Evolutionary conservation across 1,139 yeast species (phyloP).

Genomic region (Keqinozyma sinolaborantium): DNA sequence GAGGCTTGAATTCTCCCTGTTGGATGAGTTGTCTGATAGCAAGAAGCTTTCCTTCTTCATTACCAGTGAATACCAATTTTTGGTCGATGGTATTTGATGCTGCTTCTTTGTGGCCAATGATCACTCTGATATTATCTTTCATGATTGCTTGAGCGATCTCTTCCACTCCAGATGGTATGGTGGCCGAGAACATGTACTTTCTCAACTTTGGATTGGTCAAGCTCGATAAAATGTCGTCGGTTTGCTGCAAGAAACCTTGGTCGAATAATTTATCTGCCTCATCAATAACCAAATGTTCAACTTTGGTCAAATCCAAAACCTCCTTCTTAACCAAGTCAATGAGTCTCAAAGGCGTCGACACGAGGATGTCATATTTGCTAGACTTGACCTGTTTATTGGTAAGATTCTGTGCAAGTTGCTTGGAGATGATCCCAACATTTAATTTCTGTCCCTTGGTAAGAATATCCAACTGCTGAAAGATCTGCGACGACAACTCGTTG

Average conservation of each 20-base stretch:
- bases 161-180: slow-evolving; percentile 92
- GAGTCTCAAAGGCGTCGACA: slow-evolving; percentile 85
- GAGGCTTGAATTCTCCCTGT: slow-evolving; percentile 86
- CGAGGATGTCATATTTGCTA: slow-evolving; percentile 72
- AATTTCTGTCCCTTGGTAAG: slow-evolving; percentile 55
- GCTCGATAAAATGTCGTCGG: slow-evolving; percentile 75
- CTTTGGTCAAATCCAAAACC: slow-evolving; percentile 53
- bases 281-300: slow-evolving; percentile 79
- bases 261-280: slow-evolving; percentile 96
- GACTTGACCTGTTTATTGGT: slow-evolving; percentile 54
- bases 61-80: slow-evolving; percentile 80
- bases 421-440: slow-evolving; percentile 64
- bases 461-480: slow-evolving; percentile 63
- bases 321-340: slow-evolving; percentile 72
- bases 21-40: slow-evolving; percentile 88
- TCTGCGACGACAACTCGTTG: slow-evolving; percentile 78
- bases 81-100: slow-evolving; percentile 86
- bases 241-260: slow-evolving; percentile 85
- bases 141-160: slow-evolving; percentile 82
- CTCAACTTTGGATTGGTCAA: slow-evolving; percentile 54
- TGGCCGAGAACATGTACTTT: slow-evolving; percentile 89
- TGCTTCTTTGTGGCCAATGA: slow-evolving; percentile 92
- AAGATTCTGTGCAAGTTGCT: slow-evolving; percentile 70
- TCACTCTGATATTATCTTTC: slow-evolving; percentile 80
- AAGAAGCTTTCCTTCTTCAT: slow-evolving; percentile 88